These are phyloP conservation scores for Wilcoxina mikolae DNA, from an alignment of 495 filamentous ascomycete species.

Conservation along the genomic window DNA sequence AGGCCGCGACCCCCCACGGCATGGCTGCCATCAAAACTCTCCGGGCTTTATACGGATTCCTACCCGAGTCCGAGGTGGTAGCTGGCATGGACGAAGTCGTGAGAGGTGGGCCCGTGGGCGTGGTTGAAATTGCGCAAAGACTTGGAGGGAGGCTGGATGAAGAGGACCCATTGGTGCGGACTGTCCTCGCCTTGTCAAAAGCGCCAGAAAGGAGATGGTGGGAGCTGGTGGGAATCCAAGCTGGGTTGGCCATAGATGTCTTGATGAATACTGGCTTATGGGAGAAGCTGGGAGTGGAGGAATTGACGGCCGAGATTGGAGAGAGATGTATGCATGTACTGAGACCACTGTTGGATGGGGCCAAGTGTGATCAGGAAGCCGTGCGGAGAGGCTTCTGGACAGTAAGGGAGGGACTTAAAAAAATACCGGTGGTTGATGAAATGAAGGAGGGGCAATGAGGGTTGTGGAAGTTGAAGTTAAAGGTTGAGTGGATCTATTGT, in stretches of 20 bases:
- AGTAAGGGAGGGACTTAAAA: too few relatives aligned
- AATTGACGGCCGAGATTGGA: background rate
- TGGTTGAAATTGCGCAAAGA: slow-evolving; percentile 12
- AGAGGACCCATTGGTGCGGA: background rate
- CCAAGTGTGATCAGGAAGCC: too few relatives aligned
- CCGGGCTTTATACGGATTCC: slow-evolving; percentile 23
- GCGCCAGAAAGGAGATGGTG: slow-evolving; percentile 10
- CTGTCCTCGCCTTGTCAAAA: slow-evolving; percentile 6
- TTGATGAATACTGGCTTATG: slow-evolving; percentile 4
- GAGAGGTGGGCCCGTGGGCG: background rate
- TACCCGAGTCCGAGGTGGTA: slow-evolving; percentile 15
- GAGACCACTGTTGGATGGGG: background rate
- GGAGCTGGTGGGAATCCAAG: slow-evolving; percentile 7
- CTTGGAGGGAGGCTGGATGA: slow-evolving; percentile 1
- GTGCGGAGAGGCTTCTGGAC: too few relatives aligned
- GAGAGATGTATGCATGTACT: background rate
- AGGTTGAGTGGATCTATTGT: too few relatives aligned
- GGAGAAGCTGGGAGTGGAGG: background rate
- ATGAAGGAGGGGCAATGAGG: too few relatives aligned
- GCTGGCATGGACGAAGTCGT: slow-evolving; percentile 20
- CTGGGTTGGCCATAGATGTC: slow-evolving; percentile 10
- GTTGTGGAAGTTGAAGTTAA: too few relatives aligned
- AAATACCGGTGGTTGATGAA: too few relatives aligned
- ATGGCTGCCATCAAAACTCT: slow-evolving; percentile 22
- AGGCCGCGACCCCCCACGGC: slow-evolving; percentile 9